Conservation (phyloP, 2,329 filamentous ascomycete species). For the Xenoacremonium recifei region DNA sequence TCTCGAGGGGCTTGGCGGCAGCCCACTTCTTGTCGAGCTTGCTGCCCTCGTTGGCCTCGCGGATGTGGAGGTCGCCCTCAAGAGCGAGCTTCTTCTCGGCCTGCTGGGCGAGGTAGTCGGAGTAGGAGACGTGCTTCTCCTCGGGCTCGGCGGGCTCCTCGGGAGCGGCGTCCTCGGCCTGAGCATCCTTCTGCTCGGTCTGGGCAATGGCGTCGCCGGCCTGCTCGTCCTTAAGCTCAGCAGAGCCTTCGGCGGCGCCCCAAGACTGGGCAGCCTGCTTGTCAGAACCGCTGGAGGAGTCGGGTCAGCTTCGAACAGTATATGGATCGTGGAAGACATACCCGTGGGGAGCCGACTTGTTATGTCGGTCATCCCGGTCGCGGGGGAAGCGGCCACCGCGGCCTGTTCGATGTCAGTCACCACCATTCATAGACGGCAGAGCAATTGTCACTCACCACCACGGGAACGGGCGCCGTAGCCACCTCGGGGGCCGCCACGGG, state of each 20-base stretch:
- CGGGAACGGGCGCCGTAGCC: slow-evolving; percentile 63
- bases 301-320: slow-evolving; percentile 15
- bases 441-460: slow-evolving; percentile 46
- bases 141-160: slow-evolving; percentile 62
- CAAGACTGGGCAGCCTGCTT: slow-evolving; percentile 89
- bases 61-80: slow-evolving; percentile 63
- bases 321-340: slow-evolving; percentile 32
- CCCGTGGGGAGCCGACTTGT: slow-evolving; percentile 40
- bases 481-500: slow-evolving; percentile 56
- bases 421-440: neutral
- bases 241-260: slow-evolving; percentile 78
- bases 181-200: slow-evolving; percentile 73
- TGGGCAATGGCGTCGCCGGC: slow-evolving; percentile 87
- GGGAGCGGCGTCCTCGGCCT: slow-evolving; percentile 46
- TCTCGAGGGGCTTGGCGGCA: slow-evolving; percentile 69
- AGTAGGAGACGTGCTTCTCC: slow-evolving; percentile 88
- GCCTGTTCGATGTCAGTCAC: slow-evolving; percentile 34
- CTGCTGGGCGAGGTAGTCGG: slow-evolving; percentile 76
- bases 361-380: slow-evolving; percentile 56
- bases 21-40: slow-evolving; percentile 92
- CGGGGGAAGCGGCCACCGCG: slow-evolving; percentile 54
- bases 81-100: slow-evolving; percentile 75
- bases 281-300: slow-evolving; percentile 64
- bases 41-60: slow-evolving; percentile 89
- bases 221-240: slow-evolving; percentile 88